A percentile compares a stretch with the other conserved stretches of the same genome.
Evolutionary conservation across 345 rosid species (phyloP).

Genomic region (Erucastrum elatum): DNA sequence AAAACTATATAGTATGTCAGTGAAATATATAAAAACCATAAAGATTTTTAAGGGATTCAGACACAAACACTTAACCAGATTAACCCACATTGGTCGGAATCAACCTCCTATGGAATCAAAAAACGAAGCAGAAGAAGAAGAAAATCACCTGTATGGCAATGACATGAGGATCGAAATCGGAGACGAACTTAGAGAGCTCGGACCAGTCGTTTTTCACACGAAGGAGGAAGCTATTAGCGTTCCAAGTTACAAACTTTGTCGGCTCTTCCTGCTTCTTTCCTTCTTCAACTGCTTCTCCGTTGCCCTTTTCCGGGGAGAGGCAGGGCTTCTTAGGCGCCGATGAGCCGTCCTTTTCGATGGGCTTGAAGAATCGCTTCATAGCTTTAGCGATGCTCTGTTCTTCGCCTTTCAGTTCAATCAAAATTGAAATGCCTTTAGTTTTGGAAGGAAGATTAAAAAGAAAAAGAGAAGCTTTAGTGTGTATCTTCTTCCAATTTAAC

Average conservation of each 20-base stretch:
- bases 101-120: neutral
- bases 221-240: slow-evolving; percentile 91
- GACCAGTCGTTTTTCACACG: slow-evolving; percentile 93
- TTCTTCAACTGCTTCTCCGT: slow-evolving; percentile 27
- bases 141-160: slow-evolving; percentile 72
- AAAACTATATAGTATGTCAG: neutral
- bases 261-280: slow-evolving; percentile 53
- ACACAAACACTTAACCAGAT: slow-evolving; percentile 16
- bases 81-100: slow-evolving; percentile 14
- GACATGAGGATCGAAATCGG: slow-evolving; percentile 76
- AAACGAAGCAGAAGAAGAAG: neutral
- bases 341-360: slow-evolving; percentile 72
- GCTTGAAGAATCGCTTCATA: slow-evolving; percentile 97
- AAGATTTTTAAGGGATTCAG: neutral
- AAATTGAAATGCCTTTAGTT: neutral
- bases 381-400: neutral
- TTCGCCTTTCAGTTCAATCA: neutral
- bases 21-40: slow-evolving; percentile 14
- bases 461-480: no score
- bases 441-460: slow-evolving; percentile 7
- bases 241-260: slow-evolving; percentile 84
- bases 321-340: slow-evolving; percentile 67
- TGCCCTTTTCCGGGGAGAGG: slow-evolving; percentile 41
- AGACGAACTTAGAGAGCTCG: slow-evolving; percentile 63
- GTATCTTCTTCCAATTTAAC: no score